Conservation (phyloP, 73 alveolate species). For the Tetrahymena elliotti region DNA sequence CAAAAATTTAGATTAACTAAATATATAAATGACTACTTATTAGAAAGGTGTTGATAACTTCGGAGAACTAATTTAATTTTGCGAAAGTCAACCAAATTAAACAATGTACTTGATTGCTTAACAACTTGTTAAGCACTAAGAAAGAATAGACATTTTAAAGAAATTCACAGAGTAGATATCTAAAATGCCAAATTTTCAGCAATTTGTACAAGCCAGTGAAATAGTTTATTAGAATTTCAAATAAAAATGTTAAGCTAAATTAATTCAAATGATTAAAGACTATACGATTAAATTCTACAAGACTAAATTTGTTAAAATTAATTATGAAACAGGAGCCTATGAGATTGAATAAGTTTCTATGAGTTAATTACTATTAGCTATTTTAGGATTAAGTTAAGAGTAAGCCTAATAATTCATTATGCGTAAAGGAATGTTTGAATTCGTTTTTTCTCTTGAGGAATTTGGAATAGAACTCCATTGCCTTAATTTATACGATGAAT, state of each 20-base stretch:
- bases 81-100: neutral
- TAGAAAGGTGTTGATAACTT: neutral
- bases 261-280: neutral
- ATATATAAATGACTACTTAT: neutral
- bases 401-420: neutral
- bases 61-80: neutral
- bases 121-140: neutral
- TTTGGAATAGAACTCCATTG: neutral
- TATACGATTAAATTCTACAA: neutral
- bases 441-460: neutral
- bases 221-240: neutral
- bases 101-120: neutral
- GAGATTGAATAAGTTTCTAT: neutral
- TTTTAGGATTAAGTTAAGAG: neutral
- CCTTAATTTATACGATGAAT: neutral
- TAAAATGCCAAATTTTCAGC: neutral
- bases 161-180: neutral
- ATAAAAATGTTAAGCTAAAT: neutral
- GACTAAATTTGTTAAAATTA: neutral
- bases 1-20: neutral
- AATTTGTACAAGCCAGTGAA: neutral
- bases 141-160: neutral
- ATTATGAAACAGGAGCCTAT: neutral
- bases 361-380: neutral
- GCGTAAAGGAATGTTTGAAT: neutral